These are phyloP conservation scores for Phytophthora lateralis DNA, from an alignment of 352 stramenopile genomes.

Conservation along the genomic window DNA sequence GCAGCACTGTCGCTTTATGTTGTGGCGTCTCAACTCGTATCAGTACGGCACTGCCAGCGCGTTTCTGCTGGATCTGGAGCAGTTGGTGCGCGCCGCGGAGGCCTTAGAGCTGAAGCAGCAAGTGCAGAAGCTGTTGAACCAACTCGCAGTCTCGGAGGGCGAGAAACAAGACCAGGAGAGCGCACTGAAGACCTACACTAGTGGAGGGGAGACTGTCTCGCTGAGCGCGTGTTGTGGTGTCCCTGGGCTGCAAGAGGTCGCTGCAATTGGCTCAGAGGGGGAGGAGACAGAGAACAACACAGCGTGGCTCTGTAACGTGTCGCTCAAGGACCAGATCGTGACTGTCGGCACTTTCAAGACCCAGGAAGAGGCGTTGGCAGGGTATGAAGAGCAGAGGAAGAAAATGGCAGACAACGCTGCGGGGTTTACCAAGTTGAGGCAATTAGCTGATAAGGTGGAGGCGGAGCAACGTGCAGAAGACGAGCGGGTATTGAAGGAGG, in stretches of 20 bases:
- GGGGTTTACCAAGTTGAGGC: constrained; percentile 36
- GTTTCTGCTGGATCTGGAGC: constrained; percentile 58
- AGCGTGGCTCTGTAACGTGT: constrained; percentile 62
- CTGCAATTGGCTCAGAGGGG: constrained; percentile 1
- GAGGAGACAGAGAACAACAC: constrained; percentile 8
- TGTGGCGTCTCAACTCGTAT: constrained; percentile 64
- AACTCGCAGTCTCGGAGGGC: constrained; percentile 15
- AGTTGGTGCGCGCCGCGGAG: constrained; percentile 41
- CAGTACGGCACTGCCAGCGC: constrained; percentile 60
- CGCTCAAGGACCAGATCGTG: constrained; percentile 44
- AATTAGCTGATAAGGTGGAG: constrained; percentile 26
- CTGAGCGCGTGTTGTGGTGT: constrained; percentile 40
- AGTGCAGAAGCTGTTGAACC: constrained; percentile 19
- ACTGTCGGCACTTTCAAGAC: constrained; percentile 46
- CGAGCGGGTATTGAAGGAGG: constrained; percentile 41
- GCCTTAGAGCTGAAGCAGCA: constrained; percentile 6
- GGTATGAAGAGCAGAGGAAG: constrained; percentile 49
- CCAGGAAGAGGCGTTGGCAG: constrained; percentile 43
- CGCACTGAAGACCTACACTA: constrained; percentile 18
- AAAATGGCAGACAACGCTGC: constrained; percentile 29
- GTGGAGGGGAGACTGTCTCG: constrained; percentile 29
- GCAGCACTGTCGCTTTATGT: constrained; percentile 47
- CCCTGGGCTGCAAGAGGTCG: constrained; percentile 46
- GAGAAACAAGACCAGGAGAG: constrained; percentile 22
- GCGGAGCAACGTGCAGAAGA: constrained; percentile 37